Conservation (phyloP, 306 rosid genomes). For the Mimosa pudica region DNA sequence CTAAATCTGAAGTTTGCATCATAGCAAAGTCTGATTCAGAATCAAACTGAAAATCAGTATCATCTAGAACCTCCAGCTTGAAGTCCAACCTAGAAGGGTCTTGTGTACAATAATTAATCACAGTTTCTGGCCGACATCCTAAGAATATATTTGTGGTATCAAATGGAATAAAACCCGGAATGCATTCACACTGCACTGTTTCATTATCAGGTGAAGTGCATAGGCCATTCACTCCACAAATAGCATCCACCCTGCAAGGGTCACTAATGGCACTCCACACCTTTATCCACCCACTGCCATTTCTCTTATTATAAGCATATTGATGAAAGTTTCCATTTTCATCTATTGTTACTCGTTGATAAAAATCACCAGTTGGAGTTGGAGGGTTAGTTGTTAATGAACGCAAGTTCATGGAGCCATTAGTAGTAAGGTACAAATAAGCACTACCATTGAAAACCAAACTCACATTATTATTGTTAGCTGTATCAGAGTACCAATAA, state of each 20-base stretch:
- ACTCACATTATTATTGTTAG: background rate
- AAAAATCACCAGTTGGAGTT: constrained; percentile 37
- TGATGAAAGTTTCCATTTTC: constrained; percentile 41
- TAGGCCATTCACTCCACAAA: constrained; percentile 39
- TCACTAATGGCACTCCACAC: constrained; percentile 39
- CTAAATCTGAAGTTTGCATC: background rate
- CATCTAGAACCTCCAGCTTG: constrained; percentile 31
- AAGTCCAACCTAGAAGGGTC: constrained; percentile 18
- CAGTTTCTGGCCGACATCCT: constrained; percentile 35
- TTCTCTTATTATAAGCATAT: constrained; percentile 37
- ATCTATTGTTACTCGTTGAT: constrained; percentile 34
- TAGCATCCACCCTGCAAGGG: constrained; percentile 30
- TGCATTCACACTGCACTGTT: constrained; percentile 31
- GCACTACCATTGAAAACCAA: constrained; percentile 29
- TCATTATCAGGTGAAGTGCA: constrained; percentile 42
- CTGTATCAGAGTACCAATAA: constrained; percentile 29
- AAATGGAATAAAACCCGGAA: constrained; percentile 30
- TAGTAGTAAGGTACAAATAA: constrained; percentile 5
- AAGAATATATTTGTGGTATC: constrained; percentile 19
- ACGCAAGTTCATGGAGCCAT: background rate
- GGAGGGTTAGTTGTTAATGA: constrained; percentile 4
- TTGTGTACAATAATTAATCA: constrained; percentile 28
- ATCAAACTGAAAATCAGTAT: constrained; percentile 37
- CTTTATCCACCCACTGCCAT: constrained; percentile 35
- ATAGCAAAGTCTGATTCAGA: background rate